These are phyloP conservation scores for Cornus suecica DNA, from an alignment of 148 eudicot genomes.

Conservation along the genomic window DNA sequence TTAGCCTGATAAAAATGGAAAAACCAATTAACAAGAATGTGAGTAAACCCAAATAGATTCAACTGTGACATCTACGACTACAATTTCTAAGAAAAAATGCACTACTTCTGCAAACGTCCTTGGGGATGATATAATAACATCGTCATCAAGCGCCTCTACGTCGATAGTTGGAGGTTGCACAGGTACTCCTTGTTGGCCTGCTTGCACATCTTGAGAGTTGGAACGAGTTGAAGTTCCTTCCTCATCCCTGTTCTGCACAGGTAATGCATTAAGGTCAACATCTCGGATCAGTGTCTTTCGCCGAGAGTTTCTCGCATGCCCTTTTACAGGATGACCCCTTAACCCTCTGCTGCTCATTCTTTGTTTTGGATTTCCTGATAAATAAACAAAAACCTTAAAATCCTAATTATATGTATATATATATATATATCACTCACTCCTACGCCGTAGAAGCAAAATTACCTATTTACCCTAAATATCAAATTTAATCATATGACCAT, in stretches of 20 bases:
- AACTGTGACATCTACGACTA: background rate
- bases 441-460: background rate
- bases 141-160: conserved; percentile 78
- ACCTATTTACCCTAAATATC: background rate
- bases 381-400: conserved; percentile 1
- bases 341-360: conserved; percentile 58
- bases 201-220: conserved; percentile 21
- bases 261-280: conserved; percentile 68
- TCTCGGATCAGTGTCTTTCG: conserved; percentile 40
- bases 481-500: background rate
- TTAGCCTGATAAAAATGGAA: conserved; percentile 52
- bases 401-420: background rate
- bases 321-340: conserved; percentile 25
- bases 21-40: background rate
- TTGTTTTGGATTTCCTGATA: background rate
- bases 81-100: conserved; percentile 7
- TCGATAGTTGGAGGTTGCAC: conserved; percentile 55
- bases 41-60: background rate
- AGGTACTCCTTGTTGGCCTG: conserved; percentile 26
- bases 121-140: conserved; percentile 69
- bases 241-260: conserved; percentile 28
- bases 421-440: background rate
- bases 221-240: conserved; percentile 43
- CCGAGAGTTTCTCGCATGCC: conserved; percentile 30
- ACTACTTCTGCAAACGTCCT: conserved; percentile 74